Conservation (phyloP, 352 stramenopile species). For the Phytophthora cajani region DNA sequence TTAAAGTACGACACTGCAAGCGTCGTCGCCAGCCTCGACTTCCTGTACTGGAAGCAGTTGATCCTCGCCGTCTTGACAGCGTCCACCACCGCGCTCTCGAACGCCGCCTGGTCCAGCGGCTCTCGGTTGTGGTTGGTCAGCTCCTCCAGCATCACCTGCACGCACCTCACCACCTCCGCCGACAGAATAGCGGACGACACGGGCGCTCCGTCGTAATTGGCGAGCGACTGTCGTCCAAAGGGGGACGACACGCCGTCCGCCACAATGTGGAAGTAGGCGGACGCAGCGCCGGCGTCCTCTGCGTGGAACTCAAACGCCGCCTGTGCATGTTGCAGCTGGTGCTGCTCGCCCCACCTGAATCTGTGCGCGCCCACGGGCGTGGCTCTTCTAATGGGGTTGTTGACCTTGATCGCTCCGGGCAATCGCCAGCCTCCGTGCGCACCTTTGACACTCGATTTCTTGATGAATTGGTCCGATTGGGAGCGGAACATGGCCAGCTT, state of each 20-base stretch:
- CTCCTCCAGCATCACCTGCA: conserved; percentile 58
- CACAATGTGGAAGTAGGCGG: conserved; percentile 79
- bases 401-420: conserved; percentile 35
- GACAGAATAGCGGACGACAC: conserved; percentile 72
- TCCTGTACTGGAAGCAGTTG: conserved; percentile 62
- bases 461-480: conserved; percentile 50
- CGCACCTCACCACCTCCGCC: conserved; percentile 54
- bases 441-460: conserved; percentile 24
- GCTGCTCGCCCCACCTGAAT: conserved; percentile 41
- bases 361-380: conserved; percentile 10
- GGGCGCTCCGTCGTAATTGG: conserved; percentile 27
- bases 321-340: conserved; percentile 52
- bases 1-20: conserved; percentile 80
- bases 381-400: conserved; percentile 29
- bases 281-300: conserved; percentile 70
- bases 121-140: conserved; percentile 61
- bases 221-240: conserved; percentile 50
- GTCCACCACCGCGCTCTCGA: conserved; percentile 63
- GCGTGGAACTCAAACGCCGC: conserved; percentile 60
- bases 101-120: conserved; percentile 41
- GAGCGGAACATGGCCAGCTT: conserved; percentile 52
- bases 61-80: conserved; percentile 63
- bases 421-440: conserved; percentile 34
- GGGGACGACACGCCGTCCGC: conserved; percentile 77
- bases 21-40: conserved; percentile 72